Evolutionary conservation across 2,329 filamentous ascomycete species (phyloP), one percentile per base, ranked within the genome.

Genomic region (Fusarium neocosmosporiellum): DNA sequence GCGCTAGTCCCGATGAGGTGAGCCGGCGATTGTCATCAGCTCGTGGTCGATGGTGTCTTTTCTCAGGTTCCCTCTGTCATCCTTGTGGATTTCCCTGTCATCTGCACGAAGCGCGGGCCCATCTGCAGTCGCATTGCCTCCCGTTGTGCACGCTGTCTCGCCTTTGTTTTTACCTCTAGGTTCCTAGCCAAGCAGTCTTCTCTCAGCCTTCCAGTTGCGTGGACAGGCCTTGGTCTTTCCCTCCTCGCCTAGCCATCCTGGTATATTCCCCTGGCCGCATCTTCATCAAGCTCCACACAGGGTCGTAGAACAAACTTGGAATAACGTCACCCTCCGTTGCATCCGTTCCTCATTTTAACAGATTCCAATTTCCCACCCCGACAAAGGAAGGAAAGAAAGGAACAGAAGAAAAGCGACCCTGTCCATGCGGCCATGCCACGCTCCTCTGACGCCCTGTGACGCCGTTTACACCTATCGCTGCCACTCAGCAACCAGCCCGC

Each of bases 1-100:
- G 34, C 39, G 29, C 54, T 60, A 60, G 53, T 7, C 50, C 37
- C 34, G 31, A 59, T 63, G 14, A 46, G 50, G 41, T 53, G 46
- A 67, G 58, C 34, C 55, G 53, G 36, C 46, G 46, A 50, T 70
- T 63, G 37, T 43, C 70, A 66, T 67, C 67, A 71, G 65, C 65
- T 64, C 50, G 31, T 68, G 46, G 39, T 27, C 36, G 48, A 60
- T 63, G 59, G 29, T 61, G 37, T 39, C 59, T 27, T 59, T 46
- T 27, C 43, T 27, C 43, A 53, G 29, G 59, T 62, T 54, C 55
- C 53, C 55, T 55, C 43, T 59, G 41, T 27, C 59, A 55, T 54
- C 55, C 41, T 59, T 60, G 14, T 29, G 31, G 20, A 70, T 59
- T 66, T 29, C 34, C 29, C 48, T 60, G 50, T 22, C 31, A 60